Conservation (phyloP, 1,284 basidiomycete genomes). For the Moesziomyces parantarcticus region DNA sequence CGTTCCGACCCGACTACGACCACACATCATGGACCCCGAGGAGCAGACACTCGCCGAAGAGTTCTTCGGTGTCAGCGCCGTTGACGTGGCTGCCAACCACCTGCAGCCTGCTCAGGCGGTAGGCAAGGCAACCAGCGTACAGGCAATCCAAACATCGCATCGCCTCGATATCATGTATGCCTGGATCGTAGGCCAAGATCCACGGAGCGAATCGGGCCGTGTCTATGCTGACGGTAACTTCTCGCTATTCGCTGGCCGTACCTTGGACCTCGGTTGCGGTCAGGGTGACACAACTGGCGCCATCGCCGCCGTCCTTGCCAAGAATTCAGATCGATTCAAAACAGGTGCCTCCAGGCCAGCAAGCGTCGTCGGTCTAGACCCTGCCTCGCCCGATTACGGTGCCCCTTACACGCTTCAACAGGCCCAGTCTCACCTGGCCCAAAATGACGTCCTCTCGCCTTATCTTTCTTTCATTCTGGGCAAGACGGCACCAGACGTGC, state of each 20-base stretch:
- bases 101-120: slow-evolving; percentile 9
- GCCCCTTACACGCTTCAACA: slow-evolving; percentile 26
- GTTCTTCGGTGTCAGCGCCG: slow-evolving; percentile 12
- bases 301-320: slow-evolving; percentile 6
- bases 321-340: background rate
- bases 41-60: slow-evolving; percentile 14
- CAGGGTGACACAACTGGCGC: slow-evolving; percentile 30
- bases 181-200: slow-evolving; percentile 20
- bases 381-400: slow-evolving; percentile 17
- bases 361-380: slow-evolving; percentile 18
- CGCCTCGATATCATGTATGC: slow-evolving; percentile 26
- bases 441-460: background rate
- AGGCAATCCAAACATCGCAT: slow-evolving; percentile 24
- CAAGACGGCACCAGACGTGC: slow-evolving; percentile 13
- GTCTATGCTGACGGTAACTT: slow-evolving; percentile 1
- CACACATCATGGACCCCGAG: slow-evolving; percentile 4
- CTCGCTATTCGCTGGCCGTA: slow-evolving; percentile 6
- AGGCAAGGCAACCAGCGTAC: slow-evolving; percentile 12
- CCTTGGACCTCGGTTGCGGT: slow-evolving; percentile 31
- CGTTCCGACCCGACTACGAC: too few species aligned
- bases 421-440: slow-evolving; percentile 16
- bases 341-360: background rate
- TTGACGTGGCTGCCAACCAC: slow-evolving; percentile 15
- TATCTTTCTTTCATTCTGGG: slow-evolving; percentile 19
- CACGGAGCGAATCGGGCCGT: background rate